Evolutionary conservation across 768 basidiomycete genomes (phyloP), one percentile per base, ranked within the genome.

Genomic region (Hericium rajendrae): DNA sequence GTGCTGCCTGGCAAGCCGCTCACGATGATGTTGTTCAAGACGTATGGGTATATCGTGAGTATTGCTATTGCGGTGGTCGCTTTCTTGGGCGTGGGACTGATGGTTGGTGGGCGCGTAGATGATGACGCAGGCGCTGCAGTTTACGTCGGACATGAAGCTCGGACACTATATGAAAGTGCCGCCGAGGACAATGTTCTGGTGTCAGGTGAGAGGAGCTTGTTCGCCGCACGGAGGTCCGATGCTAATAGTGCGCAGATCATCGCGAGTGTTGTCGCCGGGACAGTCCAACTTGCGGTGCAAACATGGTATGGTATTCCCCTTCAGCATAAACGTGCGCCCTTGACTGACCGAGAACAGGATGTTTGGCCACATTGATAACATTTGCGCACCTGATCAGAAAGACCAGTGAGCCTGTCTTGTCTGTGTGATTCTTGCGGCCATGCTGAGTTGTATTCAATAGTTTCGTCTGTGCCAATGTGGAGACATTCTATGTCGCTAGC

Each of bases 11-110:
- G 88, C 9, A 79, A 77, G 58, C 85, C 88, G 4, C 77, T 87
- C 58, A 86, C 86, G 1, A 82, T 86, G 80, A 85, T 88, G 85
- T 80, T 87, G 78, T 86, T 83, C 74, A 91, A 63, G 57, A 85
- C 84, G 72, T 64, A 58, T 43, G 59, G 59, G 46, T 63, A 60
- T 46, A 62, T 58, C 48, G 59, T 60, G 46, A 56, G 55, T 48
- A 43, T 18, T 4, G n/a, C 37, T 41, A 6, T 51, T 4, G 28
- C 18, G 11, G 15, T 10, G 18, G 24, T n/a, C 20, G 38, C 39
- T 43, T 8, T 18, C 18, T 9, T n/a, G 43, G 9, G 43, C 43
- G 15, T 15, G 43, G 18, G n/a, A 37, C 43, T 51, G 38, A 57
- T 26, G 43, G 16, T 20, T 20, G 43, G 43, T n/a, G 13, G 50